Conservation (phyloP, 768 basidiomycete genomes). For the Auricularia sp. region DNA sequence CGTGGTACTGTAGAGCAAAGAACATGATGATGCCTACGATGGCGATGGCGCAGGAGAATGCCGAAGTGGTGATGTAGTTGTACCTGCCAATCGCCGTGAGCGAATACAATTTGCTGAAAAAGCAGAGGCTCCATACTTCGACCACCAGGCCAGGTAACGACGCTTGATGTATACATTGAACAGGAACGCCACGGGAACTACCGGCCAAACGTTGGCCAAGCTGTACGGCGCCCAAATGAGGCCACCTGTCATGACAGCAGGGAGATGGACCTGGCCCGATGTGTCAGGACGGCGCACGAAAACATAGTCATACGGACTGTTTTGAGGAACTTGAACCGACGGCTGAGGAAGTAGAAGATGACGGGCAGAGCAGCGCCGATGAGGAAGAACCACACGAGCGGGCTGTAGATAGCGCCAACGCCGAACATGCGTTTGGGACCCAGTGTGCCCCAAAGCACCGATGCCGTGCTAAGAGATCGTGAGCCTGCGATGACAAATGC, state of each 20-base stretch:
- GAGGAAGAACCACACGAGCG: constrained; percentile 23
- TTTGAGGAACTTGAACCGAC: constrained; percentile 15
- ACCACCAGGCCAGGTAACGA: constrained; percentile 22
- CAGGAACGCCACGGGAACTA: constrained; percentile 15
- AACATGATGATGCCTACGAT: constrained; percentile 28
- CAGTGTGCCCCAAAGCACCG: constrained; percentile 25
- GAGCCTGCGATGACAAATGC: constrained; percentile 22
- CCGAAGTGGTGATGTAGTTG: constrained; percentile 25
- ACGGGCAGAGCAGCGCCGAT: constrained; percentile 27
- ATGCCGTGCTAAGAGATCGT: constrained; percentile 17
- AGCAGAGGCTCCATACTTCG: constrained; percentile 1
- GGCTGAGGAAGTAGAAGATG: constrained; percentile 23
- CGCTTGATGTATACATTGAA: constrained; percentile 19
- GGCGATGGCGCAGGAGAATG: constrained; percentile 25
- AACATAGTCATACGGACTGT: constrained; percentile 1
- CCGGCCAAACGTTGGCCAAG: constrained; percentile 16
- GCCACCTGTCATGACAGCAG: constrained; percentile 20
- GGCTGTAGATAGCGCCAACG: constrained; percentile 21
- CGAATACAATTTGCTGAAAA: neutral
- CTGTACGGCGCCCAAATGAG: constrained; percentile 17
- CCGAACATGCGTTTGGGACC: constrained; percentile 30
- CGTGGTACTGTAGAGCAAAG: constrained; percentile 19
- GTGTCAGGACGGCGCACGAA: constrained; percentile 1
- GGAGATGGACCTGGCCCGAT: constrained; percentile 15
- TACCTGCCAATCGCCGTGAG: constrained; percentile 14